Base-by-base conservation (phyloP, 805 yeast species). In the Blastobotrys muscicola region DNA sequence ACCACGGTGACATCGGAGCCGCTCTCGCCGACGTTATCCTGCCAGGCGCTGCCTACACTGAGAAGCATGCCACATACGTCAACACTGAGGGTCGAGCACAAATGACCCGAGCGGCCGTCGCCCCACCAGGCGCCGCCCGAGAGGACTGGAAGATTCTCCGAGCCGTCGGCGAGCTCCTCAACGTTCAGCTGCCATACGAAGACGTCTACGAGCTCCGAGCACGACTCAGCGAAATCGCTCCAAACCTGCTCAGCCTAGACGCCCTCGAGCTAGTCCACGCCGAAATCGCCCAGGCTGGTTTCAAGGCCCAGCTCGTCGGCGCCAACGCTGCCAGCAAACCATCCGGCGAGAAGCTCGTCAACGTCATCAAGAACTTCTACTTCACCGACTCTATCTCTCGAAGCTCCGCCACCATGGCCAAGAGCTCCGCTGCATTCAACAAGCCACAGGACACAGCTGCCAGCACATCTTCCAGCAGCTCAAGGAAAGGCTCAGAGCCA, bases 1-100 rank as follows among this genome's bases (percentile, higher is more conserved):
- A 85, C 65, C 94, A 85, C 65, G 95, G 95, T 67, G 95, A 85
- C 55, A 64, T 74, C 15, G 95, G 95, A 53, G 95, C 95, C 26
- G 79, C 90, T 7, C 74, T 77, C 54, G 95, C 95, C 37, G 94
- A 85, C 62, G 94, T 85, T 37, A 75, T 85, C 47, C 73, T 85
- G 52, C 95, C 95, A 38, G 89, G 89, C 39, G 74, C 89, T 31
- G 94, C 95, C 33, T 85, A 81, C 73, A 85, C 95, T 33, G 95
- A 85, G 64, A 85, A 85, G 66, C 68, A 78, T 23, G 87, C 84
- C 45, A 85, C 92, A 3, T 85, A 76, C 63, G 89, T 85, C 51
- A 85, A 85, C 68, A 85, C 94, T 33, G 95, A 85, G 68, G 95
- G 95, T 55, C 78, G 95, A 62, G 78, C 85, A 9, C 95, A 85